Conservation (phyloP, 495 filamentous ascomycete genomes). For the Bacidia rubella region DNA sequence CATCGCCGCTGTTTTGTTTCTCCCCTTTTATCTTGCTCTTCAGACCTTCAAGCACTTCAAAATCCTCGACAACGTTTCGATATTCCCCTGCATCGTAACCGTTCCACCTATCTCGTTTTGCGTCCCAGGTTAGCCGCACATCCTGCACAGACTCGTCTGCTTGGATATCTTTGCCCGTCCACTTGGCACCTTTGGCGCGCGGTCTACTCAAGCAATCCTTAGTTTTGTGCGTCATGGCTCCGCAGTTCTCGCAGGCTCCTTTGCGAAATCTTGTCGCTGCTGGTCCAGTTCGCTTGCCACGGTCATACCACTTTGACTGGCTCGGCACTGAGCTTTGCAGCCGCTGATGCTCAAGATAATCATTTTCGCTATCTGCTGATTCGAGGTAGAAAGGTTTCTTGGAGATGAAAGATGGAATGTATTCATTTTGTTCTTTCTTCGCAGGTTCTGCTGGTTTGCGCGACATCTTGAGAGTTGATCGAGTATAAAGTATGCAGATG, state of each 20-base stretch:
- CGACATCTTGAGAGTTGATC: slow-evolving; percentile 27
- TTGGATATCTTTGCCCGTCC: slow-evolving; percentile 85
- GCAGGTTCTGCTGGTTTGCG: slow-evolving; percentile 40
- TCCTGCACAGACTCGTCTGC: slow-evolving; percentile 82
- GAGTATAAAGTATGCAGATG: no score
- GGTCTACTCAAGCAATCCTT: slow-evolving; percentile 88
- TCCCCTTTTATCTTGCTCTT: slow-evolving; percentile 40
- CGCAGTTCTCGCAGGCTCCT: slow-evolving; percentile 96
- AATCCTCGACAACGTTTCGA: slow-evolving; percentile 70
- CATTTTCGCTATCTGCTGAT: slow-evolving; percentile 60
- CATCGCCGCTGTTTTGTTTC: slow-evolving; percentile 8
- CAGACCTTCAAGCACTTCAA: slow-evolving; percentile 70
- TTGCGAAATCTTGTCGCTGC: slow-evolving; percentile 94
- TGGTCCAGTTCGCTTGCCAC: slow-evolving; percentile 64
- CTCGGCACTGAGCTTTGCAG: slow-evolving; percentile 51
- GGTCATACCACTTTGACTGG: slow-evolving; percentile 79
- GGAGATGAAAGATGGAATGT: slow-evolving; percentile 96
- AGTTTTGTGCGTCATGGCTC: slow-evolving; percentile 87
- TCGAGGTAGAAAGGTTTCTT: slow-evolving; percentile 95
- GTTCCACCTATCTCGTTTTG: slow-evolving; percentile 97
- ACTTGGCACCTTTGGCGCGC: slow-evolving; percentile 79
- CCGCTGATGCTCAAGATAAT: slow-evolving; percentile 96
- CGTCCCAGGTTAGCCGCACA: slow-evolving; percentile 84
- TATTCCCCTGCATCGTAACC: slow-evolving; percentile 88
- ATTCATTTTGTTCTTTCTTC: slow-evolving; percentile 83